Conservation (phyloP, 495 filamentous ascomycete genomes). For the Viridothelium virens region DNA sequence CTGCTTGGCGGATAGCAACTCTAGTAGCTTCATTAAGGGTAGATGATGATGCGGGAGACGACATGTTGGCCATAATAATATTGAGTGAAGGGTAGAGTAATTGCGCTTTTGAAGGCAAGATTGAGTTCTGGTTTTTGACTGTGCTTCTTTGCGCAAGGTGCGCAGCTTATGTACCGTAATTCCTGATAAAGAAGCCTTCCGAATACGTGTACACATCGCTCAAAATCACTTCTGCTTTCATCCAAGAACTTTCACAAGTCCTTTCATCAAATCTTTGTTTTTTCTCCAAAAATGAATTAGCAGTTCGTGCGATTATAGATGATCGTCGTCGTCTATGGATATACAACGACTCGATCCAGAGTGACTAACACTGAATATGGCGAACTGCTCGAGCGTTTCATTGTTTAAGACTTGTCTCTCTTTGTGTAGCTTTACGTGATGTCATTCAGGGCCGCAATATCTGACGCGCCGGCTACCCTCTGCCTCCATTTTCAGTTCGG, state of each 20-base stretch:
- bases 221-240: neutral
- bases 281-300: neutral
- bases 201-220: neutral
- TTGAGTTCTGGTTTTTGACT: neutral
- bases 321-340: too few relatives aligned
- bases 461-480: neutral
- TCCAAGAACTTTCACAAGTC: neutral
- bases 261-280: neutral
- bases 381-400: neutral
- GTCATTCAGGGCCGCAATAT: neutral
- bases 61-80: neutral
- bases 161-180: neutral
- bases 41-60: neutral
- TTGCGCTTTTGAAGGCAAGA: too few relatives aligned
- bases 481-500: neutral
- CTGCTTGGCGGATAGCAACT: neutral
- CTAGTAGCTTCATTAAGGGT: neutral
- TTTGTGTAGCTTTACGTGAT: neutral
- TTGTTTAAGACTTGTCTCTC: neutral
- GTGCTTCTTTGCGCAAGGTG: neutral
- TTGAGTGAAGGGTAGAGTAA: neutral
- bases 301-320: neutral
- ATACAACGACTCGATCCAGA: too few relatives aligned
- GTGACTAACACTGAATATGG: neutral
- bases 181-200: neutral